A percentile compares a stretch with the other conserved stretches of the same genome.
Conservation (phyloP, 2,329 filamentous ascomycete genomes). For the Fusarium tuaranense region DNA sequence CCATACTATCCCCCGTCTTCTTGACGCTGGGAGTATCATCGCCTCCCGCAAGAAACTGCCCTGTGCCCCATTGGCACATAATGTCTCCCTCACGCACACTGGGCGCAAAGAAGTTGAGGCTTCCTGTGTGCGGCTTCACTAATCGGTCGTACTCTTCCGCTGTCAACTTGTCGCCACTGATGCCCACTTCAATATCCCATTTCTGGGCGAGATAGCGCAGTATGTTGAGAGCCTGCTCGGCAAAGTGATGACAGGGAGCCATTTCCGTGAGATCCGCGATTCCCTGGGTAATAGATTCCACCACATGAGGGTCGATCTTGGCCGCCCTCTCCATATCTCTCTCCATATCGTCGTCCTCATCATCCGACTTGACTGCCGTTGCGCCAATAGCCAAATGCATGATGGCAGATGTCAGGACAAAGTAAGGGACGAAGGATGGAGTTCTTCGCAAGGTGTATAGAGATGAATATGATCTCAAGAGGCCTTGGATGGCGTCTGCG, state of each 20-base stretch:
- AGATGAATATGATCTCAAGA: constrained; percentile 67
- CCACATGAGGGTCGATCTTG: constrained; percentile 54
- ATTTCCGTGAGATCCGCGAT: constrained; percentile 70
- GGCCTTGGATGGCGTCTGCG: constrained; percentile 68
- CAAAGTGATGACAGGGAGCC: constrained; percentile 71
- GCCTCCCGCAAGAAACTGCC: constrained; percentile 21
- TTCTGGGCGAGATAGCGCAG: constrained; percentile 68
- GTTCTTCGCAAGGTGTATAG: constrained; percentile 69
- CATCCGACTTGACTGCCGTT: constrained; percentile 41
- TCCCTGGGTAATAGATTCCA: constrained; percentile 62
- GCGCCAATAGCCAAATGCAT: constrained; percentile 69
- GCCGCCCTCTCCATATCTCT: constrained; percentile 50
- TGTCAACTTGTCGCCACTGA: constrained; percentile 48
- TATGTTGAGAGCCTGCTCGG: constrained; percentile 70
- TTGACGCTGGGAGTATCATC: constrained; percentile 31
- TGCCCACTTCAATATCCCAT: constrained; percentile 67
- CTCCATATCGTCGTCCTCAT: constrained; percentile 44
- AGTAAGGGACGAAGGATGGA: constrained; percentile 71
- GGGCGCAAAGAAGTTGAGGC: constrained; percentile 69
- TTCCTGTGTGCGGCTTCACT: constrained; percentile 61
- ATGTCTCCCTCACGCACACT: constrained; percentile 62
- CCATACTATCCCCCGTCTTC: constrained; percentile 52
- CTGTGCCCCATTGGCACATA: constrained; percentile 58
- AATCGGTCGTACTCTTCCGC: constrained; percentile 54
- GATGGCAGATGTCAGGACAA: constrained; percentile 70